Conservation (phyloP, 208 protist species). For the Entamoeba moshkovskii region DNA sequence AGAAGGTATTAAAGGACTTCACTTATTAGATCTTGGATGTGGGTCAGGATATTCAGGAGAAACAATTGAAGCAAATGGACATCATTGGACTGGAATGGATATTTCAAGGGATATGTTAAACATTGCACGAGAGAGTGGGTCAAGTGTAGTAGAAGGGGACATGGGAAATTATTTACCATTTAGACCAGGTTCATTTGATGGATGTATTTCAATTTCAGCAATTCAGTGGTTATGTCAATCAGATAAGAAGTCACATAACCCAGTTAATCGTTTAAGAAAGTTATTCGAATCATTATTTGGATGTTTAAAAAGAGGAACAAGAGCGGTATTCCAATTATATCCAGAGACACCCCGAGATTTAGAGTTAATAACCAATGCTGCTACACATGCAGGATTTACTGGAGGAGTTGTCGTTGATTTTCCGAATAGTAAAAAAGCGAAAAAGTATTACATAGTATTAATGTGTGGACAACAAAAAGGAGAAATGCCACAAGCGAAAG, state of each 20-base stretch:
- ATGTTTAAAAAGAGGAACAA: conserved; percentile 60
- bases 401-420: conserved; percentile 75
- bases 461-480: conserved; percentile 11
- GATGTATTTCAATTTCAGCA: conserved; percentile 80
- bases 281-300: conserved; percentile 90
- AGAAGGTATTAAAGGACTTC: conserved; percentile 26
- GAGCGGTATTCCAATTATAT: conserved; percentile 89
- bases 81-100: conserved; percentile 85
- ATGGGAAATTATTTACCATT: conserved; percentile 73
- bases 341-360: conserved; percentile 76
- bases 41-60: conserved; percentile 85
- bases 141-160: conserved; percentile 40
- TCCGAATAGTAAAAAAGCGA: conserved; percentile 81
- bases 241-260: conserved; percentile 69
- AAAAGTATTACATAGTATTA: conserved; percentile 70
- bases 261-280: conserved; percentile 64
- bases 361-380: conserved; percentile 75
- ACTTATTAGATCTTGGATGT: conserved; percentile 92
- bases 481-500: background rate
- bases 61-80: conserved; percentile 69
- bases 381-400: conserved; percentile 85
- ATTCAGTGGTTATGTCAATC: conserved; percentile 96
- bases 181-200: conserved; percentile 84
- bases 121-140: background rate
- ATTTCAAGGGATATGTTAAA: conserved; percentile 77